A percentile compares a stretch with the other conserved stretches of the same genome.
Conservation (phyloP, 345 rosid species). For the Rhodamnia argentea region DNA sequence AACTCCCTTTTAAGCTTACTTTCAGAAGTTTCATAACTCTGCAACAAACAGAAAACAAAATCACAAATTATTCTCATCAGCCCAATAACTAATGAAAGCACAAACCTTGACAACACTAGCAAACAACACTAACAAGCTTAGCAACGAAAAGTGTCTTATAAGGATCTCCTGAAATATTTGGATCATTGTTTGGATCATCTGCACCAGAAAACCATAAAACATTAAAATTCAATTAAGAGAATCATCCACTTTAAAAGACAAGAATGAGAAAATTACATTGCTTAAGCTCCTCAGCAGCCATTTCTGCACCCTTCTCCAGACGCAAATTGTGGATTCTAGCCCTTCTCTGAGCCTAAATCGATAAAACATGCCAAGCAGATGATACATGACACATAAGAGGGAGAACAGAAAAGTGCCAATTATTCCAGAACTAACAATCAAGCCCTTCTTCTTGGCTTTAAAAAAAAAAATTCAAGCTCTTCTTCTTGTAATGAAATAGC, state of each 20-base stretch:
- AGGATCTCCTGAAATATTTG: conserved; percentile 90
- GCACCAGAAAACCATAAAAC: conserved; percentile 6
- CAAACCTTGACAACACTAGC: conserved; percentile 3
- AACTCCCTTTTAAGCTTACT: conserved; percentile 99
- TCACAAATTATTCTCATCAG: neutral
- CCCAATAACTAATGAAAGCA: neutral
- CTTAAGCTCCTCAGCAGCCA: conserved; percentile 70
- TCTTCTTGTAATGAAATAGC: neutral
- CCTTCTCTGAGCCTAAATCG: conserved; percentile 50
- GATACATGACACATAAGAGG: neutral
- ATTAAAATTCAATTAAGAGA: neutral
- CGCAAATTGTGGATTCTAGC: conserved; percentile 71
- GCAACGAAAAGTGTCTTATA: conserved; percentile 95
- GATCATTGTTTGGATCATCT: conserved; percentile 85
- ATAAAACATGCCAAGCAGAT: neutral
- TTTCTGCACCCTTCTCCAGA: conserved; percentile 79
- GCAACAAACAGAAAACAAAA: conserved; percentile 15
- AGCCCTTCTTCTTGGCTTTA: neutral
- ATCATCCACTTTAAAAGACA: neutral
- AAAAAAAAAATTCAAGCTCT: neutral
- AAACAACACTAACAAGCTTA: conserved; percentile 58
- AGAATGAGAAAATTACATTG: conserved; percentile 37
- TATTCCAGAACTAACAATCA: neutral
- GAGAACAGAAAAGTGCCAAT: neutral
- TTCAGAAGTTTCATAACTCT: conserved; percentile 96